These are phyloP conservation scores for Simplicillium aogashimaense DNA, from an alignment of 2,329 filamentous ascomycete species.

Conservation along the genomic window DNA sequence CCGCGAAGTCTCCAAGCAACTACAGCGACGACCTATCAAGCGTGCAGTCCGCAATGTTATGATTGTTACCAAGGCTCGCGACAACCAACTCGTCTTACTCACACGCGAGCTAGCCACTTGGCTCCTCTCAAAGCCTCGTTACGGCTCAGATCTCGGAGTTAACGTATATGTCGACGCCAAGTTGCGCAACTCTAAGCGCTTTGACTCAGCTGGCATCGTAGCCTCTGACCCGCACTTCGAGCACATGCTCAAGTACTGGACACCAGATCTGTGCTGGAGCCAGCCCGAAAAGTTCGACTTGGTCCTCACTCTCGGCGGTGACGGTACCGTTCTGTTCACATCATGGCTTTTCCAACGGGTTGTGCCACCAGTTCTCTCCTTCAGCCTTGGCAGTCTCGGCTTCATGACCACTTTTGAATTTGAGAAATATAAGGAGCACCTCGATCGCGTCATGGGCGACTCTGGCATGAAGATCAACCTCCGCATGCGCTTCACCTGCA, in stretches of 20 bases:
- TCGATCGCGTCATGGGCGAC: constrained; percentile 86
- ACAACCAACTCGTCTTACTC: constrained; percentile 83
- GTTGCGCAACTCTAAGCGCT: constrained; percentile 77
- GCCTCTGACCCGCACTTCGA: constrained; percentile 67
- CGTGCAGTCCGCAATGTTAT: constrained; percentile 89
- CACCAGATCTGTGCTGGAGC: constrained; percentile 88
- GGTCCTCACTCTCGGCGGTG: constrained; percentile 77
- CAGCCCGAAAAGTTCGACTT: constrained; percentile 92
- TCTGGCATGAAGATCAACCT: constrained; percentile 94
- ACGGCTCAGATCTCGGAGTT: constrained; percentile 81
- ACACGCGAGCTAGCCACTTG: constrained; percentile 82
- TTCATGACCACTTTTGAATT: constrained; percentile 87
- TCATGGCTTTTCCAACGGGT: constrained; percentile 89
- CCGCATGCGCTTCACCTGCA: constrained; percentile 98
- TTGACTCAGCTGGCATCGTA: constrained; percentile 64
- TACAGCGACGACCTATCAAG: constrained; percentile 85
- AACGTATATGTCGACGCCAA: constrained; percentile 99
- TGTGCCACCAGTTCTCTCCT: constrained; percentile 75
- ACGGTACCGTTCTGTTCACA: constrained; percentile 80
- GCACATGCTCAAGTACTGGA: constrained; percentile 90
- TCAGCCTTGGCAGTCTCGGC: constrained; percentile 76
- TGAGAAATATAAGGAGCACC: constrained; percentile 74
- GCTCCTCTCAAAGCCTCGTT: constrained; percentile 80
- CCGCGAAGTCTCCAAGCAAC: constrained; percentile 88
- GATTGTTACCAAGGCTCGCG: constrained; percentile 96